Conservation (phyloP, 345 rosid species). For the Trapa incisa region DNA sequence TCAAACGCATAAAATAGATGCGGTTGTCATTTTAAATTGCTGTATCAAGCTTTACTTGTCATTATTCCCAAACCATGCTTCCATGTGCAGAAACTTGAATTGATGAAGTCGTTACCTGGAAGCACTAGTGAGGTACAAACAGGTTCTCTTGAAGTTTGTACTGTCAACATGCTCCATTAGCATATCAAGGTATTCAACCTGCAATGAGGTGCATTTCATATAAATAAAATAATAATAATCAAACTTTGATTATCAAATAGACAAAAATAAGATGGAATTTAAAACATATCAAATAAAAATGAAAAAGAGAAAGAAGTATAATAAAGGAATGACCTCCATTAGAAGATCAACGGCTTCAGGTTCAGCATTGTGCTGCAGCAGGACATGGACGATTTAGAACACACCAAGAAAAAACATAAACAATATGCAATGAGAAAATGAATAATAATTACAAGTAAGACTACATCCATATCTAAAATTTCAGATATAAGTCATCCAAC, state of each 20-base stretch:
- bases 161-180: conserved; percentile 65
- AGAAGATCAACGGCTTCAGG: conserved; percentile 96
- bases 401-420: not conserved
- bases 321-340: conserved; percentile 49
- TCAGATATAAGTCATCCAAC: not conserved
- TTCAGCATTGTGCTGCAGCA: conserved; percentile 83
- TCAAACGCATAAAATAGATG: not conserved
- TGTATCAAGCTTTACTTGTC: not conserved
- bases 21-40: not conserved
- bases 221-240: not conserved
- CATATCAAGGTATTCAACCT: conserved; percentile 95
- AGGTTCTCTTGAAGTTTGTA: conserved; percentile 80
- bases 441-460: not conserved
- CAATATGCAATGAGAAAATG: too few relatives aligned
- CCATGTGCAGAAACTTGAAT: conserved; percentile 10
- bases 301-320: not conserved
- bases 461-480: not conserved
- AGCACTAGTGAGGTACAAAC: conserved; percentile 76
- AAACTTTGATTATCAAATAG: not conserved
- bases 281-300: not conserved
- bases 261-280: not conserved
- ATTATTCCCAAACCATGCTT: not conserved
- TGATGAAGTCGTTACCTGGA: conserved; percentile 41
- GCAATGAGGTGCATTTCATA: not conserved
- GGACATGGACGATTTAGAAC: conserved; percentile 7